Percentiles rank a stretch among this genome's conserved stretches.
These are phyloP conservation scores for Achaetomium macrosporum DNA, from an alignment of 2,329 filamentous ascomycete genomes.

Conservation along the genomic window DNA sequence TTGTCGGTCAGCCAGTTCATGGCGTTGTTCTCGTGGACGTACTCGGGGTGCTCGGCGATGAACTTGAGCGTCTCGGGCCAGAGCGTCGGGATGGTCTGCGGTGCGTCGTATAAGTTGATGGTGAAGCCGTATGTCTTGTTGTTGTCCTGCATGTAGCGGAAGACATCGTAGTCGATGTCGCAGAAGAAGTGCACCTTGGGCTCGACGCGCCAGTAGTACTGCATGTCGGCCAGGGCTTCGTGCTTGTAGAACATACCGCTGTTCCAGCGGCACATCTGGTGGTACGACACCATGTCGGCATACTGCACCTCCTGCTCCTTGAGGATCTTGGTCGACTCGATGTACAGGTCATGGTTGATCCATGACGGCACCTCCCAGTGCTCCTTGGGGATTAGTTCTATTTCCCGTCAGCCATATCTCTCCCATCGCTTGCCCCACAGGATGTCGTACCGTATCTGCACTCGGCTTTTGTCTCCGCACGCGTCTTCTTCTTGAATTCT, in stretches of 20 bases:
- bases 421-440: not conserved
- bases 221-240: slow-evolving; percentile 71
- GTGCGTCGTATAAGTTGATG: slow-evolving; percentile 91
- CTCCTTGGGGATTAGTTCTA: slow-evolving; percentile 85
- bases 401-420: not conserved
- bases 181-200: slow-evolving; percentile 99
- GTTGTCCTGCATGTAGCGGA: slow-evolving; percentile 94
- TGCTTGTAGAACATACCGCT: slow-evolving; percentile 97
- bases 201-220: slow-evolving; percentile 98
- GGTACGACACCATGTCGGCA: slow-evolving; percentile 81
- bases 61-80: slow-evolving; percentile 98
- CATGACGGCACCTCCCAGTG: slow-evolving; percentile 90
- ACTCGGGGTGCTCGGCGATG: slow-evolving; percentile 73
- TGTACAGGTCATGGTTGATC: slow-evolving; percentile 84
- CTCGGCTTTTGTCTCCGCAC: slow-evolving; percentile 79
- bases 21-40: slow-evolving; percentile 78
- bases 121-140: slow-evolving; percentile 99
- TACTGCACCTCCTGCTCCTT: slow-evolving; percentile 86
- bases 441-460: slow-evolving; percentile 65
- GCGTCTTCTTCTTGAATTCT: slow-evolving; percentile 82
- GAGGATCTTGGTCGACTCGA: slow-evolving; percentile 77
- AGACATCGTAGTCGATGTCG: slow-evolving; percentile 96
- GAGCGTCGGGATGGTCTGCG: slow-evolving; percentile 75
- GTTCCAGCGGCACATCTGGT: slow-evolving; percentile 99
- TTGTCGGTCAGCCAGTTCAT: slow-evolving; percentile 82